Conservation (phyloP, 257 asterid species). For the Solanum medicagineum region DNA sequence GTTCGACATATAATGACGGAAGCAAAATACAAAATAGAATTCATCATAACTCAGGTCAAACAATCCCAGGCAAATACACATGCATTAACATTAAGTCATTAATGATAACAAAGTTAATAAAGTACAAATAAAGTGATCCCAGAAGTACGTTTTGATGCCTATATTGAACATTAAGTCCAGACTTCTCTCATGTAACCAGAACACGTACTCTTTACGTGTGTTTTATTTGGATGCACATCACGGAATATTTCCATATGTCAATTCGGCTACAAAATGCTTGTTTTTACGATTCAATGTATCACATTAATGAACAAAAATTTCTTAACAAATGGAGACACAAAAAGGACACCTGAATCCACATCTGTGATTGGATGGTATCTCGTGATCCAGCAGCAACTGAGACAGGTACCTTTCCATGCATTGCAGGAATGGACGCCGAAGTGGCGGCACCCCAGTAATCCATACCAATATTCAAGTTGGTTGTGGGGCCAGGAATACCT, state of each 20-base stretch:
- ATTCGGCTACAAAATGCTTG: background rate
- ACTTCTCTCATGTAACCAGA: background rate
- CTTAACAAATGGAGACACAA: background rate
- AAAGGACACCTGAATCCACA: slow-evolving; percentile 56
- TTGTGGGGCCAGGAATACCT: slow-evolving; percentile 74
- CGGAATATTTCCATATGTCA: background rate
- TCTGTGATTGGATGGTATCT: slow-evolving; percentile 60
- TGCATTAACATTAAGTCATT: background rate
- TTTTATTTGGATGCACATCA: background rate
- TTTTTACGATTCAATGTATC: background rate
- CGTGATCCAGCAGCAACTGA: slow-evolving; percentile 51
- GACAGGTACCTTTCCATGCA: slow-evolving; percentile 54
- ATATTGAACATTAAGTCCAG: background rate
- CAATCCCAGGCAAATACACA: background rate
- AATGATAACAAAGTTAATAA: background rate
- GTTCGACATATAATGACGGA: background rate
- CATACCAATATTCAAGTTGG: slow-evolving; percentile 86
- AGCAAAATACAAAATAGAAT: background rate
- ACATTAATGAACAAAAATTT: background rate
- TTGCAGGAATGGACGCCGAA: slow-evolving; percentile 47
- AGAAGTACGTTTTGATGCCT: background rate
- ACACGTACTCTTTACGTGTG: background rate
- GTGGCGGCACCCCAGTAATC: slow-evolving; percentile 75
- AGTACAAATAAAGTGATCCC: background rate
- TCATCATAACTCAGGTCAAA: background rate